phyloP scores from a whole-genome alignment of 1,139 yeast genomes.

The Geotrichum phurueaensis region DNA sequence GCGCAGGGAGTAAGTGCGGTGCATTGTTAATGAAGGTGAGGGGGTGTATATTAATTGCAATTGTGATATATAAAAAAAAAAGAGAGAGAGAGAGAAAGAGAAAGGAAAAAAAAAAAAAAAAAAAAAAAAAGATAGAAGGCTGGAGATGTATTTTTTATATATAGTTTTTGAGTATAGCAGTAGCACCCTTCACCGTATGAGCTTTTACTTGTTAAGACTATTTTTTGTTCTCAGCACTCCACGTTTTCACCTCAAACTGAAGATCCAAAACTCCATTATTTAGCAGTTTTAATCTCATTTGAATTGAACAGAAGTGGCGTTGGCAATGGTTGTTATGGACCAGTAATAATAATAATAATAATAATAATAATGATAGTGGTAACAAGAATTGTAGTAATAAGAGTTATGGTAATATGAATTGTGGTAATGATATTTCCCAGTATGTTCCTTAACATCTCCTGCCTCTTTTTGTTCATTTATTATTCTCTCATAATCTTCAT shows the following conservation, averaged over 20 bases:
- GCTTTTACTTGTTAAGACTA: neutral
- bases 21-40: conserved; percentile 49
- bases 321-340: too few relatives aligned
- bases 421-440: too few relatives aligned
- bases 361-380: too few relatives aligned
- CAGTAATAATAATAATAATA: too few relatives aligned
- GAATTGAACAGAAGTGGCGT: too few relatives aligned
- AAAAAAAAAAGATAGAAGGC: neutral
- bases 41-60: neutral
- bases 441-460: too few relatives aligned
- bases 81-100: neutral
- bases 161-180: neutral
- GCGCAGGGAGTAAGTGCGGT: conserved; percentile 96
- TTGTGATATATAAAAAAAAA: neutral
- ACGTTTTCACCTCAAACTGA: too few relatives aligned
- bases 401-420: too few relatives aligned
- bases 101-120: neutral
- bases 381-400: too few relatives aligned
- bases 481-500: neutral
- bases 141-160: neutral
- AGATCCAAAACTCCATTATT: too few relatives aligned
- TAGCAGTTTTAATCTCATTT: too few relatives aligned
- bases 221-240: too few relatives aligned
- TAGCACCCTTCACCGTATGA: neutral
- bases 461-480: neutral